phyloP scores from a whole-genome alignment of 1,139 yeast species.

The Nakaseomyces uthaithaninus region DNA sequence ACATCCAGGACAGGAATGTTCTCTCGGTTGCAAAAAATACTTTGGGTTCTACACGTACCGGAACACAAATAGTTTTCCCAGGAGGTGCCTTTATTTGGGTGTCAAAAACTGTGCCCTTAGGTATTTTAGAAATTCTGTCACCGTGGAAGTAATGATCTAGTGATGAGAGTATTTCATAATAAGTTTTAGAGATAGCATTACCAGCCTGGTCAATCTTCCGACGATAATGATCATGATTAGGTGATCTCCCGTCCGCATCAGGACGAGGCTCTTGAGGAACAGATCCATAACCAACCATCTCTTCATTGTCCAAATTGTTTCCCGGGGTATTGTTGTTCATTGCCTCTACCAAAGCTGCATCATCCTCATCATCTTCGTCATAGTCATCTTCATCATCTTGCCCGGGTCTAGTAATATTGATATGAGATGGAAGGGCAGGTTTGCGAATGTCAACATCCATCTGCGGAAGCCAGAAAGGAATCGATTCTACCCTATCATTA shows the following conservation, averaged over 20 bases:
- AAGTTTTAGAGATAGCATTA: conserved; percentile 18
- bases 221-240: conserved; percentile 27
- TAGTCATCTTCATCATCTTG: conserved; percentile 35
- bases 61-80: conserved; percentile 66
- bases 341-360: conserved; percentile 29
- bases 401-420: conserved; percentile 30
- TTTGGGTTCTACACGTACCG: conserved; percentile 76
- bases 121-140: conserved; percentile 65
- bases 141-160: conserved; percentile 48
- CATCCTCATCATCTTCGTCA: conserved; percentile 36
- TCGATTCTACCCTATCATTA: conserved; percentile 70
- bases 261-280: conserved; percentile 16
- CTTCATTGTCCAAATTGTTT: conserved; percentile 42
- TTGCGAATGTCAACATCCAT: conserved; percentile 93
- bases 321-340: conserved; percentile 28
- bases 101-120: conserved; percentile 75
- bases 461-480: conserved; percentile 98
- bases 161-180: conserved; percentile 17
- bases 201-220: conserved; percentile 23
- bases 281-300: conserved; percentile 41
- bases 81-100: conserved; percentile 59
- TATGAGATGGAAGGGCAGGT: conserved; percentile 54
- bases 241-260: conserved; percentile 21
- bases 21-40: conserved; percentile 81
- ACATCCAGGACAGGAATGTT: conserved; percentile 70